phyloP scores from a whole-genome alignment of 805 yeast genomes.

The Wickerhamiella musiphila region DNA sequence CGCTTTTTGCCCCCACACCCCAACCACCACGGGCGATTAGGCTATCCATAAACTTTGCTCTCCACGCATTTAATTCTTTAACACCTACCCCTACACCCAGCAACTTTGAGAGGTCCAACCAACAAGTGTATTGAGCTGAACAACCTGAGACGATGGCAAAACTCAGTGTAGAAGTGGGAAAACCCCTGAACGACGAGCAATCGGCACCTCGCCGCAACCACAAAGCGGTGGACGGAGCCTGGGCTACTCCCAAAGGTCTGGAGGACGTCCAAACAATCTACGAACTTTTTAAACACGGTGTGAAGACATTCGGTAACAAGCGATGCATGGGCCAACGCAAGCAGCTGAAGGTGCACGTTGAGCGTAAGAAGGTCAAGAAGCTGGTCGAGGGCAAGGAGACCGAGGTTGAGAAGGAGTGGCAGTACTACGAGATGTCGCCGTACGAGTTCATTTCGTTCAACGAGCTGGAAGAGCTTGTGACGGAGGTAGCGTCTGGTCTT shows the following conservation, averaged over 20 bases:
- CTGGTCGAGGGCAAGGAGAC: constrained; percentile 57
- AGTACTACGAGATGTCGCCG: constrained; percentile 58
- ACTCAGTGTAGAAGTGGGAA: constrained; percentile 19
- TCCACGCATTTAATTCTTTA: too few relatives aligned
- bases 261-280: constrained; percentile 41
- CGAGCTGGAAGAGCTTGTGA: constrained; percentile 34
- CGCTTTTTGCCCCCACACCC: too few relatives aligned
- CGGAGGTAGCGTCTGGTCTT: constrained; percentile 57
- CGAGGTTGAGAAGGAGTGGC: constrained; percentile 73
- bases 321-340: constrained; percentile 67
- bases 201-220: constrained; percentile 22
- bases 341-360: constrained; percentile 53
- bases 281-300: constrained; percentile 49
- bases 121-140: too few relatives aligned
- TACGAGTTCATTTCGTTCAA: constrained; percentile 50
- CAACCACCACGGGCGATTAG: too few relatives aligned
- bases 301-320: constrained; percentile 34
- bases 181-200: constrained; percentile 20
- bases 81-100: too few relatives aligned
- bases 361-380: constrained; percentile 57
- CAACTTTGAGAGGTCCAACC: too few relatives aligned
- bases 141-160: too few relatives aligned
- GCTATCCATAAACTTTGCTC: too few relatives aligned
- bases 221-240: constrained; percentile 22
- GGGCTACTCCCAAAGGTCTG: constrained; percentile 46